phyloP scores from a whole-genome alignment of 1,139 yeast genomes.

The Pichia norvegensis region DNA sequence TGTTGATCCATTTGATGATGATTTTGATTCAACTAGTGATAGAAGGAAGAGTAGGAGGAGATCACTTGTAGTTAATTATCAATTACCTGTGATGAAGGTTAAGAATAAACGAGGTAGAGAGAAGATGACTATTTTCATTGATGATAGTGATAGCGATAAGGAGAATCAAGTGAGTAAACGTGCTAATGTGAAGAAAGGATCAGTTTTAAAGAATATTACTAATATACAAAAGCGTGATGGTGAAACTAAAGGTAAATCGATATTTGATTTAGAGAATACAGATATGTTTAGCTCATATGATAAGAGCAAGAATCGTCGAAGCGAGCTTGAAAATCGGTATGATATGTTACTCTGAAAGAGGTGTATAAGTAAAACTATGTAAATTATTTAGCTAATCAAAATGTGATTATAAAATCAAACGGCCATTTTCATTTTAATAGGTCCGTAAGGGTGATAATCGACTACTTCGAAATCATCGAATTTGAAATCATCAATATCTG shows the following conservation, averaged over 20 bases:
- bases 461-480: slow-evolving; percentile 78
- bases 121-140: slow-evolving; percentile 40
- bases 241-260: slow-evolving; percentile 1
- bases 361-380: background rate
- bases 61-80: slow-evolving; percentile 55
- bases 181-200: background rate
- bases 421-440: slow-evolving; percentile 82
- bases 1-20: slow-evolving; percentile 11
- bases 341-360: background rate
- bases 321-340: background rate
- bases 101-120: slow-evolving; percentile 63
- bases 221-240: background rate
- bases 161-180: slow-evolving; percentile 10
- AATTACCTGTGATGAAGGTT: slow-evolving; percentile 56
- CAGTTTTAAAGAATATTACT: slow-evolving; percentile 6
- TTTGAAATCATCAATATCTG: slow-evolving; percentile 74
- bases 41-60: slow-evolving; percentile 31
- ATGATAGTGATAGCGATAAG: slow-evolving; percentile 11
- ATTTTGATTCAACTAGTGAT: slow-evolving; percentile 9
- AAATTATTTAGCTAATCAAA: background rate
- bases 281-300: slow-evolving; percentile 8
- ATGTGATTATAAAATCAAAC: slow-evolving; percentile 29
- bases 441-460: slow-evolving; percentile 73
- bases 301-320: background rate
- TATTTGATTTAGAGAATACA: slow-evolving; percentile 11